phyloP scores from a whole-genome alignment of 257 asterid species.

The Forsythia viridissima region DNA sequence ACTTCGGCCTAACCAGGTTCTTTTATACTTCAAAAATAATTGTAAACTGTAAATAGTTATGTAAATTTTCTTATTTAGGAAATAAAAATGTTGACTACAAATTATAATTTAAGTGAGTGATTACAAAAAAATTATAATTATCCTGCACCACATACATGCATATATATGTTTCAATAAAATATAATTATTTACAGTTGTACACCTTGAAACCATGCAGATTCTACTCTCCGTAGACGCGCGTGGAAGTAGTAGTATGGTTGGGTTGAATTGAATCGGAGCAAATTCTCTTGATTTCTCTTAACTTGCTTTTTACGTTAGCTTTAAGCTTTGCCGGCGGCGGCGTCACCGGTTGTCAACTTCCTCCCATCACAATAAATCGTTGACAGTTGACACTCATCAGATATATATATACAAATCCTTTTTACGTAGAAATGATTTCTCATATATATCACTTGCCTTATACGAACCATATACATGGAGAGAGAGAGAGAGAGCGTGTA shows the following conservation, averaged over 20 bases:
- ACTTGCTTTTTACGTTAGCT: slow-evolving; percentile 60
- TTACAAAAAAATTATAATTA: too few relatives aligned
- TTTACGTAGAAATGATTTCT: slow-evolving; percentile 11
- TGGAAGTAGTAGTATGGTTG: slow-evolving; percentile 8
- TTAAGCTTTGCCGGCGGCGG: slow-evolving; percentile 77
- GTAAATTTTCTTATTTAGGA: too few relatives aligned
- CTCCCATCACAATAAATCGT: slow-evolving; percentile 34
- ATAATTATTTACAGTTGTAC: not conserved
- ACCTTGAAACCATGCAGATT: not conserved
- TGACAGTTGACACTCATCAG: slow-evolving; percentile 30
- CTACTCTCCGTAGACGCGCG: slow-evolving; percentile 16
- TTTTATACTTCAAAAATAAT: too few relatives aligned
- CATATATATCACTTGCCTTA: not conserved
- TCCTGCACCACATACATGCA: too few relatives aligned
- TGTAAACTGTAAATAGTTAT: too few relatives aligned
- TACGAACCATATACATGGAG: not conserved
- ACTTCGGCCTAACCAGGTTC: too few relatives aligned
- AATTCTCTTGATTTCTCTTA: slow-evolving; percentile 15
- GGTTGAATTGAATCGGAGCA: not conserved
- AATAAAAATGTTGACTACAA: too few relatives aligned
- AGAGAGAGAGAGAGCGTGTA: not conserved
- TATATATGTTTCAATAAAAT: too few relatives aligned
- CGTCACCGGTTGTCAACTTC: slow-evolving; percentile 88
- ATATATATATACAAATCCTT: not conserved
- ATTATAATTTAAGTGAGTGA: too few relatives aligned